Base-by-base conservation (phyloP, 331 rosid genomes). In the Arachis monticola region DNA sequence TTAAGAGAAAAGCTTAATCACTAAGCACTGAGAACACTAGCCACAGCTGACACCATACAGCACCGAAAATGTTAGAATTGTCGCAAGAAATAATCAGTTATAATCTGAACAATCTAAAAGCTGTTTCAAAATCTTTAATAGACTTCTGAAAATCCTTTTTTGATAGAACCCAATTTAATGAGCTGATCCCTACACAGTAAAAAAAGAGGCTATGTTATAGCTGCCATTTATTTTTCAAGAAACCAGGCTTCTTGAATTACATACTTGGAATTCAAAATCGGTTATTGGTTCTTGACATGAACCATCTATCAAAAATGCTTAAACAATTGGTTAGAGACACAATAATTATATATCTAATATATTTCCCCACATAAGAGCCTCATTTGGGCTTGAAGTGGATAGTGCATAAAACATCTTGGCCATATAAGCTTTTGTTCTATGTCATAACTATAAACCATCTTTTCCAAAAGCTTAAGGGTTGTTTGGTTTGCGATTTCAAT, bases 1-100 rank as follows among this genome's bases (percentile, higher is more conserved):
- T 22, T 8, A 40, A 11, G 62, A 45, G 40, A 48, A 79, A 32
- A 67, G 48, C 46, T 74, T 10, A 52, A 44, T 61, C 30, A 80
- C 32, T 31, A 17, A 46, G n/a, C 47, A 52, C 3, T 44, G 30
- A 67, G 42, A 79, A 44, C 12, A 60, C 44, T 73, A 42, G 74
- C 35, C 12, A 60, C 32, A 79, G 30, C 60, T 13, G 64, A 60
- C 66, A 62, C 9, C n/a, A n/a, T 52, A 72, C 14, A 60, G 32
- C 31, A 74, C 72, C 46, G 6, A 78, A 6, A 44, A 31, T 50
- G 6, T 30, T 47, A 9, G 55, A 5, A 58, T 67, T 4, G 47
- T 30, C 27, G 53, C 14, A 59, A 3, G 61, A 47, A 7, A 67
- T 51, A 1, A 61, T 56, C 51, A 76, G 79, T 55, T 44, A 6